Conservation (phyloP, 2,329 filamentous ascomycete species). For the Sarocladiaceae sp. region DNA sequence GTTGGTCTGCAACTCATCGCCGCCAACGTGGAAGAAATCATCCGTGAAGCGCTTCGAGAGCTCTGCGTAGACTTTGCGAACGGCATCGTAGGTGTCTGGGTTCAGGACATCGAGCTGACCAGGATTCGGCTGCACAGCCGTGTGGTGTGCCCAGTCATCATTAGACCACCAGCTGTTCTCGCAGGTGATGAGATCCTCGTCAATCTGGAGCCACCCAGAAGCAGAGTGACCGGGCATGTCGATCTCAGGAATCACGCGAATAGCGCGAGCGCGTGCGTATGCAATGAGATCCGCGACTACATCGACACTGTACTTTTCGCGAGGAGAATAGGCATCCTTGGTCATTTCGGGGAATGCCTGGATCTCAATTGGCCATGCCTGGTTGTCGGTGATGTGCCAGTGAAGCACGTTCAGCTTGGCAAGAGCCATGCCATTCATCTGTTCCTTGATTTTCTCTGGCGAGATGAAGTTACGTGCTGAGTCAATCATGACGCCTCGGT, state of each 20-base stretch:
- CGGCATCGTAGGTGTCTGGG: constrained; percentile 63
- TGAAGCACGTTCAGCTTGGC: constrained; percentile 83
- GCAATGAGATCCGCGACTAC: constrained; percentile 65
- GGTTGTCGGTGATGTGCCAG: constrained; percentile 76
- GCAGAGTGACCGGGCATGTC: constrained; percentile 58
- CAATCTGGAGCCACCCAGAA: constrained; percentile 52
- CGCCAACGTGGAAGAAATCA: constrained; percentile 79
- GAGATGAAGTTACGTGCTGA: constrained; percentile 70
- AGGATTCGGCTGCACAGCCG: constrained; percentile 57
- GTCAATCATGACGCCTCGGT: constrained; percentile 79
- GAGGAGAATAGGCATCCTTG: constrained; percentile 68
- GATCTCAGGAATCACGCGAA: constrained; percentile 58
- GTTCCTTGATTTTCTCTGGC: constrained; percentile 63
- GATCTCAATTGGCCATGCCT: constrained; percentile 82
- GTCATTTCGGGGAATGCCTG: constrained; percentile 67
- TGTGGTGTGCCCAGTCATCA: constrained; percentile 49
- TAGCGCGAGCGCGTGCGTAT: constrained; percentile 60
- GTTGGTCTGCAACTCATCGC: constrained; percentile 80
- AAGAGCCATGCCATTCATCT: constrained; percentile 71
- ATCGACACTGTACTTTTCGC: constrained; percentile 61
- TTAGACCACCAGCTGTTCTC: constrained; percentile 57
- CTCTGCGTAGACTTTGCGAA: constrained; percentile 70
- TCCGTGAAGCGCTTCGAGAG: constrained; percentile 66
- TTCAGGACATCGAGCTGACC: constrained; percentile 75
- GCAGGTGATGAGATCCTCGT: constrained; percentile 52